phyloP scores from a whole-genome alignment of 257 asterid genomes.

The Misopates orontium region DNA sequence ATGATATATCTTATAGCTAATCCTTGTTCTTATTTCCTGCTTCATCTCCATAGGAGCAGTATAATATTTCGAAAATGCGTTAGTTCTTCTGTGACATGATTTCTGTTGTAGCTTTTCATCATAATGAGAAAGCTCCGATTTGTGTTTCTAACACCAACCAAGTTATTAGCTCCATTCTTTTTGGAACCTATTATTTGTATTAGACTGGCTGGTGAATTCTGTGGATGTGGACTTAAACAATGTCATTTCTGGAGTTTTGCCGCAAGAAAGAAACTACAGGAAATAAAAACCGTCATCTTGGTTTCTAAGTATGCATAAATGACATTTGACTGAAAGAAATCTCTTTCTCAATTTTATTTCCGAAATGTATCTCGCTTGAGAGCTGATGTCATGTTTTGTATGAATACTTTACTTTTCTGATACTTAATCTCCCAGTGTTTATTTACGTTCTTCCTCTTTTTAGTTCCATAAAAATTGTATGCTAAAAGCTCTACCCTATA shows the following conservation, averaged over 20 bases:
- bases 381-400: neutral
- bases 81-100: neutral
- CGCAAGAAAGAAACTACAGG: neutral
- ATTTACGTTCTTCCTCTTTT: neutral
- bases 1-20: no score
- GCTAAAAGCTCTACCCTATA: slow-evolving; percentile 25
- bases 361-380: neutral
- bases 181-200: neutral
- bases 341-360: neutral
- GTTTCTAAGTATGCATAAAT: neutral
- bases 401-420: neutral
- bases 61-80: no score
- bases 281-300: neutral
- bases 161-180: neutral
- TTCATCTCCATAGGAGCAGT: no score
- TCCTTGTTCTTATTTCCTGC: no score
- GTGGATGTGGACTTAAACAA: no score
- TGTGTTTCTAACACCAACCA: neutral
- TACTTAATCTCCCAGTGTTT: neutral
- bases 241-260: neutral
- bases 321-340: neutral
- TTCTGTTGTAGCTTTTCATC: neutral
- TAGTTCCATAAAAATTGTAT: slow-evolving; percentile 5
- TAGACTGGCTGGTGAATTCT: neutral
- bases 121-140: slow-evolving; percentile 7